Evolutionary conservation across 225 moss, liverwort and hornwort genomes (phyloP).

Genomic region (Asterella californica): DNA sequence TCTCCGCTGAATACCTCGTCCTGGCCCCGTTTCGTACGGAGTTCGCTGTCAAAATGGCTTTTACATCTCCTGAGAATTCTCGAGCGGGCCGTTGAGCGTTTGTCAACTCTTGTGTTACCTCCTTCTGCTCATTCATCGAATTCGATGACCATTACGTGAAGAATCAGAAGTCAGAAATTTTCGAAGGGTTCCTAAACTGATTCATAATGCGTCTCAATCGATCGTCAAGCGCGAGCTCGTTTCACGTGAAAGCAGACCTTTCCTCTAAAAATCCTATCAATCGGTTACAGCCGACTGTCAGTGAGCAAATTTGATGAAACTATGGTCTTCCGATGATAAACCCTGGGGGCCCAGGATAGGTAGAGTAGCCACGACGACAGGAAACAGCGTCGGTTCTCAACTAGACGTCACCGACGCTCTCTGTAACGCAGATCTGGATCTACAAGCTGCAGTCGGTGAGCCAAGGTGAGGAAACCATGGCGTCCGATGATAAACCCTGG

Average conservation of each 20-base stretch:
- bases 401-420: constrained; percentile 13
- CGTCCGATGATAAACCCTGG: constrained; percentile 20
- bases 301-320: neutral
- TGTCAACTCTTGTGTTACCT: neutral
- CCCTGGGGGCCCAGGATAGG: constrained; percentile 5
- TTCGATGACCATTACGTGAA: neutral
- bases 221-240: neutral
- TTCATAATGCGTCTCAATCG: neutral
- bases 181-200: neutral
- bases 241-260: neutral
- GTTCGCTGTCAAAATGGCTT: neutral
- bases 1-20: neutral
- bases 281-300: neutral
- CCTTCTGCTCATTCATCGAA: neutral
- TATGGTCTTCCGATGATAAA: constrained; percentile 14
- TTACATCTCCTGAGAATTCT: too few species aligned
- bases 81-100: neutral
- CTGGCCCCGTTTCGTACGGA: neutral
- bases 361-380: neutral
- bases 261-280: neutral
- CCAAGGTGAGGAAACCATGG: neutral
- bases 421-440: neutral
- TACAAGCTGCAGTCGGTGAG: neutral
- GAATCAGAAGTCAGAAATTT: neutral
- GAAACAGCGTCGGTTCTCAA: neutral